A percentile compares a stretch with the other conserved stretches of the same genome.
Evolutionary conservation across 208 protist species (phyloP).

Genomic region (Crithidia acanthocephali): DNA sequence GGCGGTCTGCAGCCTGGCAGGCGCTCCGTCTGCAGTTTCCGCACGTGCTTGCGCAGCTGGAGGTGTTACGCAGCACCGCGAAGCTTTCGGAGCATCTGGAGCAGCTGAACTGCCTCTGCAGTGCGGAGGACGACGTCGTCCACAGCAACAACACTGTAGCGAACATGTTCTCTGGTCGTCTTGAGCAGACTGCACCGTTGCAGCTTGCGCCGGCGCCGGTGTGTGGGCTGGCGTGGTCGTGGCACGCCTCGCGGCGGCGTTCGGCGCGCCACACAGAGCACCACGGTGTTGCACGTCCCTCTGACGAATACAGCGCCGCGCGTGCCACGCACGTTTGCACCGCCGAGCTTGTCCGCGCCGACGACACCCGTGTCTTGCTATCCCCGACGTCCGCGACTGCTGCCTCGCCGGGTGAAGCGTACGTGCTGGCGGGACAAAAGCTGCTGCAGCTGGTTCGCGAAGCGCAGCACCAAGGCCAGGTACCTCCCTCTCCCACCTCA

Average conservation of each 20-base stretch:
- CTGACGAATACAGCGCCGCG: not conserved
- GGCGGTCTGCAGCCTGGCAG: constrained; percentile 56
- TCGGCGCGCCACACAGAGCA: not conserved
- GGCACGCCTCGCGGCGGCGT: not conserved
- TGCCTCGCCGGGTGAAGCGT: constrained; percentile 15
- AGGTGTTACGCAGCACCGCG: constrained; percentile 35
- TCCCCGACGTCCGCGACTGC: not conserved
- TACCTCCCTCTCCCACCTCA: not conserved
- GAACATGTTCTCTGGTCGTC: not conserved
- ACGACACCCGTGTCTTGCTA: not conserved
- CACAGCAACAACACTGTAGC: not conserved
- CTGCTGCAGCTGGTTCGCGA: constrained; percentile 11
- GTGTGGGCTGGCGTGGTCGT: constrained; percentile 4
- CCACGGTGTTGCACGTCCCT: not conserved
- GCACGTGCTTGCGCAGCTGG: constrained; percentile 43
- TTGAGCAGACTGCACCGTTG: not conserved
- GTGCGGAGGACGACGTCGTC: not conserved
- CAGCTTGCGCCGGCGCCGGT: not conserved
- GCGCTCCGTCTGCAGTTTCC: constrained; percentile 66
- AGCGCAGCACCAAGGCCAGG: not conserved
- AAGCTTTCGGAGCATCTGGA: constrained; percentile 30
- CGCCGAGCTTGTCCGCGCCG: constrained; percentile 11
- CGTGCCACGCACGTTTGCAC: constrained; percentile 2
- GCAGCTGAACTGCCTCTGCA: constrained; percentile 14
- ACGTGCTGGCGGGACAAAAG: constrained; percentile 9